phyloP scores from a whole-genome alignment of 768 basidiomycete genomes.

The Roridomyces roridus region DNA sequence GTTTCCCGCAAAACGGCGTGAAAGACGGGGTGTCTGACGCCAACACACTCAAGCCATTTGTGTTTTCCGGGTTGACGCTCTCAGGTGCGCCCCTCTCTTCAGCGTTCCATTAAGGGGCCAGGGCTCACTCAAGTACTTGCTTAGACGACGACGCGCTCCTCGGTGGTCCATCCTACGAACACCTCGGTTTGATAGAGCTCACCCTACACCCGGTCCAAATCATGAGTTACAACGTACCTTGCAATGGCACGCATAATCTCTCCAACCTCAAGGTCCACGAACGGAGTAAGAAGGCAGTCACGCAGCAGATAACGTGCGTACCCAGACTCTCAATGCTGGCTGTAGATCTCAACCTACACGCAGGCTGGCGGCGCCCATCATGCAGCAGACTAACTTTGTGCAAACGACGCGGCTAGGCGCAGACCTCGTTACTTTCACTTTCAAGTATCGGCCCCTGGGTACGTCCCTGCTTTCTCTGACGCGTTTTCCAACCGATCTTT shows the following conservation, averaged over 20 bases:
- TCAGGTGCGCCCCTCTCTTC: conserved; percentile 3
- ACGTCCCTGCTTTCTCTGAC: neutral
- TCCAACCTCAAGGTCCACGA: conserved; percentile 13
- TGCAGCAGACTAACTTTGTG: neutral
- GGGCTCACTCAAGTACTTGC: neutral
- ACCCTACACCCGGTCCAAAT: neutral
- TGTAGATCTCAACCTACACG: no score
- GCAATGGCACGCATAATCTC: neutral
- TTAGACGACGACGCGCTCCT: conserved; percentile 16
- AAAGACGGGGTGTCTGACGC: neutral
- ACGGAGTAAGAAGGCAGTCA: conserved; percentile 18
- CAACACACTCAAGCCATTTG: neutral
- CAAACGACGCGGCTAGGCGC: neutral
- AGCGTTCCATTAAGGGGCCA: neutral
- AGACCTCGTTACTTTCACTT: conserved; percentile 15
- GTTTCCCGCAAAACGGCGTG: neutral
- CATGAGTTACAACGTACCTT: neutral
- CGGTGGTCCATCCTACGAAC: neutral
- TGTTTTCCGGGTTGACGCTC: conserved; percentile 9
- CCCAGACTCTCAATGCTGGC: neutral
- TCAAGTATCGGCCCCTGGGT: conserved; percentile 22
- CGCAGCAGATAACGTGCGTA: conserved; percentile 19
- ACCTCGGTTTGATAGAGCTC: conserved; percentile 16
- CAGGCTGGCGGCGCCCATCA: no score
- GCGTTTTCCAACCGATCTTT: neutral